A percentile compares a stretch with the other conserved stretches of the same genome.
phyloP scores from a whole-genome alignment of 371 early-diverging fungal species.

The Smittium culicis region DNA sequence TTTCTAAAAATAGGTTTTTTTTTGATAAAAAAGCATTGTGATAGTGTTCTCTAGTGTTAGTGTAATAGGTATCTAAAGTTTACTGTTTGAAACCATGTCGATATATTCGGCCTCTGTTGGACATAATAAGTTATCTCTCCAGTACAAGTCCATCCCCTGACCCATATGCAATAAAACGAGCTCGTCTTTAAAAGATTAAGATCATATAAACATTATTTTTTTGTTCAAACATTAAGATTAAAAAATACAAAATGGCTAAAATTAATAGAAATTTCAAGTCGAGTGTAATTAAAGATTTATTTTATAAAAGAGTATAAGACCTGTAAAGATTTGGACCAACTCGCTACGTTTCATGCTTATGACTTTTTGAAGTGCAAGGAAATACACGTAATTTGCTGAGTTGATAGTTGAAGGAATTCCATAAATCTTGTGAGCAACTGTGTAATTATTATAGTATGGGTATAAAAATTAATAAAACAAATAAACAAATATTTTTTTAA shows the following conservation, averaged over 20 bases:
- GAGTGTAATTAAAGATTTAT: too few relatives aligned
- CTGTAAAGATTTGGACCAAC: conserved; percentile 68
- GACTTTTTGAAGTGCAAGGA: conserved; percentile 71
- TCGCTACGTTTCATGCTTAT: conserved; percentile 45
- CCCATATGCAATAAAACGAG: conserved; percentile 80
- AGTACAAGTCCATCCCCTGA: conserved; percentile 83
- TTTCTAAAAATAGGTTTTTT: conserved; percentile 40
- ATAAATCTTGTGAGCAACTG: conserved; percentile 85
- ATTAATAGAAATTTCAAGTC: too few relatives aligned
- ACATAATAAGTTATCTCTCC: conserved; percentile 74
- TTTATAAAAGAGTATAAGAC: background rate
- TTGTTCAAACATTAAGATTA: too few relatives aligned
- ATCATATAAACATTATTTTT: too few relatives aligned
- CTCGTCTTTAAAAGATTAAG: conserved; percentile 39
- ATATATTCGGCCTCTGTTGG: conserved; percentile 81
- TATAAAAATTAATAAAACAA: too few relatives aligned
- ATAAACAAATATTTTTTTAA: too few relatives aligned
- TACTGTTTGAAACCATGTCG: conserved; percentile 72
- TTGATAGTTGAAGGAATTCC: conserved; percentile 86
- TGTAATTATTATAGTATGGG: background rate
- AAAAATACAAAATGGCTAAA: too few relatives aligned
- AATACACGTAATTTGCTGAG: conserved; percentile 89
- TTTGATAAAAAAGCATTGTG: too few relatives aligned
- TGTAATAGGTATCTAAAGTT: too few relatives aligned
- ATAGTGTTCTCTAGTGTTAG: too few relatives aligned